These are phyloP conservation scores for Hysterium pulicare DNA, from an alignment of 2,329 filamentous ascomycete species.

Conservation along the genomic window DNA sequence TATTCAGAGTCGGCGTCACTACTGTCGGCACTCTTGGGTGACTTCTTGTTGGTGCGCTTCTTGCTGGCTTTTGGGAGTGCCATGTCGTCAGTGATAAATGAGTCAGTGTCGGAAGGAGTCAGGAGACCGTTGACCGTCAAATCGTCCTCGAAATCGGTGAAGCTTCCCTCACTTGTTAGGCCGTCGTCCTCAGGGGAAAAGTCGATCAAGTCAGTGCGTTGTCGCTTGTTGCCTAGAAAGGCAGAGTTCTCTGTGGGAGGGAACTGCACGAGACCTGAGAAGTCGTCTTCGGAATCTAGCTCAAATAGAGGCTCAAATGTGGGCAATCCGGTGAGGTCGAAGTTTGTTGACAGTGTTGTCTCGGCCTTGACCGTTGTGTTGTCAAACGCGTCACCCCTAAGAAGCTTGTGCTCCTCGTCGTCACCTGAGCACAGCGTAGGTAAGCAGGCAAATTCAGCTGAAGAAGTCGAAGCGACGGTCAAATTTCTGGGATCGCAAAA, in stretches of 20 bases:
- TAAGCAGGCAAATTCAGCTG: constrained; percentile 63
- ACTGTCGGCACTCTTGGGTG: constrained; percentile 27
- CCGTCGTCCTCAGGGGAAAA: constrained; percentile 66
- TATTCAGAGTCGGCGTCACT: constrained; percentile 37
- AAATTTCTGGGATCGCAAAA: constrained; percentile 91
- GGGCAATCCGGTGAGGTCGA: constrained; percentile 58
- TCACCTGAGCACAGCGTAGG: constrained; percentile 60
- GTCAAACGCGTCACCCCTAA: constrained; percentile 43
- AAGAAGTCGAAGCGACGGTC: constrained; percentile 60
- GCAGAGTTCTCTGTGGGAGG: constrained; percentile 56
- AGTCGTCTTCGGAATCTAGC: constrained; percentile 87
- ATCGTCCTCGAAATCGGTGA: constrained; percentile 71
- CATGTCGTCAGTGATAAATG: constrained; percentile 33
- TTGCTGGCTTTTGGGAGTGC: constrained; percentile 11
- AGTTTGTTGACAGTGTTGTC: constrained; percentile 18
- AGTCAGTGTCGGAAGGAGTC: constrained; percentile 57
- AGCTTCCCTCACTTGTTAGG: constrained; percentile 72
- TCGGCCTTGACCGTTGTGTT: constrained; percentile 38
- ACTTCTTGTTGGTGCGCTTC: constrained; percentile 23
- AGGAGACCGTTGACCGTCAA: constrained; percentile 62
- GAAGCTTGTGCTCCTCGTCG: constrained; percentile 58
- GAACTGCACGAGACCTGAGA: constrained; percentile 72
- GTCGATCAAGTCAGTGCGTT: constrained; percentile 66
- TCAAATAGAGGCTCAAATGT: constrained; percentile 84
- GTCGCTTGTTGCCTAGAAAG: constrained; percentile 64